Conservation (phyloP, 257 asterid species). For the Ilex aquifolium region DNA sequence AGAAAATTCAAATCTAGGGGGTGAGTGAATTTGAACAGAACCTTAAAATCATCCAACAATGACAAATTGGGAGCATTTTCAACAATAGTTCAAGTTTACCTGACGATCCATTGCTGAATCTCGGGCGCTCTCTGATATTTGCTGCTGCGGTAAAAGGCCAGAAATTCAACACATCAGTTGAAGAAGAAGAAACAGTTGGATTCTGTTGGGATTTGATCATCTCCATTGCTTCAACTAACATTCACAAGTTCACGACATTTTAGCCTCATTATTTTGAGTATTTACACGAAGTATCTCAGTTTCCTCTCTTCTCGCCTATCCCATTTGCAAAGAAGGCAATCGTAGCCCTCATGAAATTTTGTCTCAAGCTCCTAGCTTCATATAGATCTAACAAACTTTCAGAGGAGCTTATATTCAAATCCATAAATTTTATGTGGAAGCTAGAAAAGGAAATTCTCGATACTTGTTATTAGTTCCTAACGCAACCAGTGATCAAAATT, state of each 20-base stretch:
- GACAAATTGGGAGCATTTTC: conserved; percentile 79
- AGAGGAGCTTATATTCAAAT: conserved; percentile 77
- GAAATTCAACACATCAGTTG: conserved; percentile 73
- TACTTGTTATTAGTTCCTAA: conserved; percentile 55
- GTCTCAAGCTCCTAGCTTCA: conserved; percentile 57
- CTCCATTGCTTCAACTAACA: conserved; percentile 43
- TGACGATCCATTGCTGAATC: conserved; percentile 54
- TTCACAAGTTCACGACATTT: conserved; percentile 50
- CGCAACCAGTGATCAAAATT: conserved; percentile 51
- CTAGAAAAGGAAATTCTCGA: conserved; percentile 84
- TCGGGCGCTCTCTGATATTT: conserved; percentile 75
- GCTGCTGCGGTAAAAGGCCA: conserved; percentile 85
- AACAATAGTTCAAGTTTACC: conserved; percentile 65
- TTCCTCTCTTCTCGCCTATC: conserved; percentile 70
- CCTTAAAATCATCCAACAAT: conserved; percentile 67
- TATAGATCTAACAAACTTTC: conserved; percentile 38
- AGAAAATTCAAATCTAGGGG: conserved; percentile 70
- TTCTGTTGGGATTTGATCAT: conserved; percentile 85
- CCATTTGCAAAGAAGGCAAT: conserved; percentile 75
- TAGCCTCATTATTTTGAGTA: conserved; percentile 87
- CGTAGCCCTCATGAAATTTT: conserved; percentile 52
- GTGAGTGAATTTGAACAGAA: conserved; percentile 84
- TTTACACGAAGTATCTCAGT: conserved; percentile 64
- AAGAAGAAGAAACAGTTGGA: conserved; percentile 79
- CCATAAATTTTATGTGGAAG: conserved; percentile 77